Conservation (phyloP, 306 rosid genomes). For the Canavalia ensiformis region DNA sequence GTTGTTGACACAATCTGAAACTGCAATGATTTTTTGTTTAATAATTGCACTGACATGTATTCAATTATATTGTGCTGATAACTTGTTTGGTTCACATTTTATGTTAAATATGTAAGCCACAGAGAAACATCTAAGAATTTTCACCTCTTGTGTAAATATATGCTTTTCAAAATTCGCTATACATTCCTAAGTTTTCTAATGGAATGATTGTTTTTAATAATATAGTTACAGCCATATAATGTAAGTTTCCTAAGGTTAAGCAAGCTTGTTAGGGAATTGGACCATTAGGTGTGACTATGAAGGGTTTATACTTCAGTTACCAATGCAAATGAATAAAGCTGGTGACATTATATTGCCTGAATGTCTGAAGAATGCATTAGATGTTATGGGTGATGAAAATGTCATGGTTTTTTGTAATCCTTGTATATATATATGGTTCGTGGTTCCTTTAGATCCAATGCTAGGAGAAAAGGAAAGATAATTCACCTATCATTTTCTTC, state of each 20-base stretch:
- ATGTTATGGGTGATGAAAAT: background rate
- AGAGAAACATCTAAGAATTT: background rate
- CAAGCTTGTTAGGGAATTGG: background rate
- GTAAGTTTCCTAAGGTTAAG: background rate
- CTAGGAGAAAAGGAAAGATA: background rate
- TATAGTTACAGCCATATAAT: background rate
- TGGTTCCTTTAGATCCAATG: background rate
- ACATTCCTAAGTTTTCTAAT: background rate
- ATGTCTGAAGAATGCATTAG: background rate
- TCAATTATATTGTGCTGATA: conserved; percentile 1
- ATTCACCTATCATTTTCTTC: background rate
- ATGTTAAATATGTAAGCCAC: background rate
- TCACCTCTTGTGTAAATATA: background rate
- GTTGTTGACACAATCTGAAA: conserved; percentile 1
- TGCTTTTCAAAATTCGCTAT: background rate
- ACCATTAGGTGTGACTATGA: conserved; percentile 1
- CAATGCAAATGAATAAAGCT: conserved; percentile 13
- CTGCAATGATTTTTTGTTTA: background rate
- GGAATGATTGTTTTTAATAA: background rate
- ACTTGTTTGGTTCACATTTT: background rate
- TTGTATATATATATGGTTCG: background rate
- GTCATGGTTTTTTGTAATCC: background rate
- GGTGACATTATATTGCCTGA: background rate
- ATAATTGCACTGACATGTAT: background rate
- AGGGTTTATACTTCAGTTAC: conserved; percentile 4